phyloP scores from a whole-genome alignment of 1,284 basidiomycete species.

The Fistulinella cinereoalba region DNA sequence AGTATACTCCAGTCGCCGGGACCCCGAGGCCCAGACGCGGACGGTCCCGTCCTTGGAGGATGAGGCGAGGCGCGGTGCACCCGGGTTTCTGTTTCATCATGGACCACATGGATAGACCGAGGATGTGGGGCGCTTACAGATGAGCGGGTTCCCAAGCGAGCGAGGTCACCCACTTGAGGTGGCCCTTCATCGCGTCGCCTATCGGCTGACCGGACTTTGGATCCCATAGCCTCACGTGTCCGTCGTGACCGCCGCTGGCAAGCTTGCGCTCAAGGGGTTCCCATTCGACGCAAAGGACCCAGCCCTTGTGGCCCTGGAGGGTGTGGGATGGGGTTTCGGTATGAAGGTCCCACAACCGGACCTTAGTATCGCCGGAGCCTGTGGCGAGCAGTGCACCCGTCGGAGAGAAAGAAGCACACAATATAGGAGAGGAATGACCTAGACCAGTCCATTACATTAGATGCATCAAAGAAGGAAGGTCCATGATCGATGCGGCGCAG shows the following conservation, averaged over 20 bases:
- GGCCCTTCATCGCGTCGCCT: slow-evolving; percentile 85
- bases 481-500: slow-evolving; percentile 6
- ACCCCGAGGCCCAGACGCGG: slow-evolving; percentile 84
- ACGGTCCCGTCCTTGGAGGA: slow-evolving; percentile 97
- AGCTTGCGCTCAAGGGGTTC: slow-evolving; percentile 87
- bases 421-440: slow-evolving; percentile 92
- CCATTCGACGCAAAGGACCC: slow-evolving; percentile 98
- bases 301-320: slow-evolving; percentile 86
- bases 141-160: slow-evolving; percentile 97
- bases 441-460: slow-evolving; percentile 8
- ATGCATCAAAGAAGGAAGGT: slow-evolving; percentile 1
- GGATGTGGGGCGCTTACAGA: slow-evolving; percentile 46
- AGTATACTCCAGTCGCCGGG: slow-evolving; percentile 76
- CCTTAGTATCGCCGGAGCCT: slow-evolving; percentile 92
- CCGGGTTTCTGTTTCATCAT: slow-evolving; percentile 53
- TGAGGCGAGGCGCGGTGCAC: slow-evolving; percentile 84
- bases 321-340: slow-evolving; percentile 92
- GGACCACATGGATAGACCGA: background rate
- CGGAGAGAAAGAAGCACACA: slow-evolving; percentile 94
- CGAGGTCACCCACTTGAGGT: slow-evolving; percentile 97
- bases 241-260: slow-evolving; percentile 90
- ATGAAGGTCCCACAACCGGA: slow-evolving; percentile 91
- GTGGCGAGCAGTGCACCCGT: slow-evolving; percentile 90
- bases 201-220: slow-evolving; percentile 82
- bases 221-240: slow-evolving; percentile 88